Evolutionary conservation across 2,329 filamentous ascomycete species (phyloP), one percentile per base, ranked within the genome.

Genomic region (Hymenoscyphus fructigenus): DNA sequence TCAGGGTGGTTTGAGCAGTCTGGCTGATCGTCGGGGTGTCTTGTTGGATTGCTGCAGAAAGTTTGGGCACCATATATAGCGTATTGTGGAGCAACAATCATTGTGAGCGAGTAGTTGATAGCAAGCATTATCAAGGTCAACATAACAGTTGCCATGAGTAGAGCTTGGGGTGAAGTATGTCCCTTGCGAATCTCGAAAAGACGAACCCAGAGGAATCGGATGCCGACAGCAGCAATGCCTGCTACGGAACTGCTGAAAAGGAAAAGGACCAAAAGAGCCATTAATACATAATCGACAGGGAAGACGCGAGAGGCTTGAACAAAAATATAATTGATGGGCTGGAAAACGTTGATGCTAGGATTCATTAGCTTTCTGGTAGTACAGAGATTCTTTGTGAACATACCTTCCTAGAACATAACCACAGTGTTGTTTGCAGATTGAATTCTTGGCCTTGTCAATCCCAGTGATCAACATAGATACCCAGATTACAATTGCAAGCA

Each of bases 391-490:
- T 15, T 44, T 14, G 17, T 44, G 36, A 14, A 66, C 67, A 57
- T 66, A 73, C 74, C 66, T 84, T 55, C 89, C 92, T 4, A 99
- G 84, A 59, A 98, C 91, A 78, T 97, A 99, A 67, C 95, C 95
- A 76, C 95, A 99, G 72, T 87, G 88, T 65, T 88, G 82, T 77
- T 95, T 94, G 85, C 95, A 99, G 68, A 96, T 81, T 3, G 93
- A 97, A 80, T 98, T 97, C 77, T 91, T 93, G 41, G 93, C 92
- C 81, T 98, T 98, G 84, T 99, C 95, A 74, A 98, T 93, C 70
- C 88, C 91, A 0, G 94, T 98, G 75, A 98, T 91, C 71, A 98
- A 85, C 92, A 99, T 98, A 14, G 92, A 96, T 9, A 90, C 85
- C 85, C 92, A 96, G 70, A 96, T 84, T 53, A 96, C 70, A 15